A percentile compares a stretch with the other conserved stretches of the same genome.
These are phyloP conservation scores for Picea glauca DNA, from an alignment of 75 land plant genomes.

Conservation along the genomic window DNA sequence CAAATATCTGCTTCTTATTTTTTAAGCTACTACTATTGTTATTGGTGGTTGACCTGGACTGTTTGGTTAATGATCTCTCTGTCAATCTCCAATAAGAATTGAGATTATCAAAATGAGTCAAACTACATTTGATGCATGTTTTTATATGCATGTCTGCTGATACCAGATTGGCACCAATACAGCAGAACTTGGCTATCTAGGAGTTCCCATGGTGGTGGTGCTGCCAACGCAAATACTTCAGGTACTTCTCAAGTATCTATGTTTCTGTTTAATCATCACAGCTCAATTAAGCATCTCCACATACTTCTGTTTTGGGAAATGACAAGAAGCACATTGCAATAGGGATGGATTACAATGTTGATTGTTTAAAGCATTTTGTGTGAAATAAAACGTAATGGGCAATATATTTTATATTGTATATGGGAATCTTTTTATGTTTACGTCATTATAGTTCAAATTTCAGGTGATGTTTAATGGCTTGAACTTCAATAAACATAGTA, in stretches of 20 bases:
- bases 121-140: not conserved
- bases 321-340: not conserved
- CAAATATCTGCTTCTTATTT: no score
- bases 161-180: constrained; percentile 32
- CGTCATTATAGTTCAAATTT: not conserved
- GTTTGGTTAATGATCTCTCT: not conserved
- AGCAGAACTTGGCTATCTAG: constrained; percentile 32
- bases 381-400: not conserved
- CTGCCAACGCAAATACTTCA: constrained; percentile 30
- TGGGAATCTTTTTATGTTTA: not conserved
- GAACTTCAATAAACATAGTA: not conserved
- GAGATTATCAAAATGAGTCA: not conserved
- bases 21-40: no score
- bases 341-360: not conserved
- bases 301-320: not conserved
- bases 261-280: not conserved
- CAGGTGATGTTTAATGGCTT: not conserved
- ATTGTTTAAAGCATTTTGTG: not conserved
- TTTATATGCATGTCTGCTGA: not conserved
- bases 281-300: not conserved
- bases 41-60: no score
- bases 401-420: not conserved
- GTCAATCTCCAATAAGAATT: not conserved
- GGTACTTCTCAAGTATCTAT: constrained; percentile 3
- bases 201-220: constrained; percentile 35